phyloP scores from a whole-genome alignment of 345 rosid genomes.

The Bruguiera gymnorhiza region DNA sequence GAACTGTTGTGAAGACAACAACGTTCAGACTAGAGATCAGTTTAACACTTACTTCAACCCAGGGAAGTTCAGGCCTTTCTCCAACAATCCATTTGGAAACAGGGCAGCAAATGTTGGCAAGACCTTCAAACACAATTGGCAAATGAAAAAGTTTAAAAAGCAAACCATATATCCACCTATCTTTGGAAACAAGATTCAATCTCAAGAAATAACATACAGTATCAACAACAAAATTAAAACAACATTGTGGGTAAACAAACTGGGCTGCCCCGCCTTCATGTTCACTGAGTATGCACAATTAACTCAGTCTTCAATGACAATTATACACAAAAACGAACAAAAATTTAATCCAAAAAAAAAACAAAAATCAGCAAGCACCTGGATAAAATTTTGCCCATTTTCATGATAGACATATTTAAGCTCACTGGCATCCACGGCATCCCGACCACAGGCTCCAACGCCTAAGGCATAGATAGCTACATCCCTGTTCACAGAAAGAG shows the following conservation, averaged over 20 bases:
- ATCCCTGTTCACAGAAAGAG: conserved; percentile 42
- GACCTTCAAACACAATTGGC: conserved; percentile 40
- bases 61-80: conserved; percentile 36
- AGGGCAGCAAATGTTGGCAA: conserved; percentile 83
- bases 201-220: not conserved
- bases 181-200: not conserved
- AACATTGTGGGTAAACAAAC: not conserved
- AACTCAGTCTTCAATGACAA: not conserved
- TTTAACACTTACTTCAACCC: conserved; percentile 55
- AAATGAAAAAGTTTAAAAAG: not conserved
- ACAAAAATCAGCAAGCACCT: conserved; percentile 38
- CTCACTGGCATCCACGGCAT: conserved; percentile 68
- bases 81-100: conserved; percentile 32
- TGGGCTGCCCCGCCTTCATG: not conserved
- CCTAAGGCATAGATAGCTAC: conserved; percentile 79
- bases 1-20: not conserved
- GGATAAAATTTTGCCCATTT: conserved; percentile 56
- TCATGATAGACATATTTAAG: conserved; percentile 73
- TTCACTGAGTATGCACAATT: not conserved
- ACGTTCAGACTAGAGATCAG: not conserved
- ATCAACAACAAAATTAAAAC: too few species aligned
- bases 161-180: not conserved
- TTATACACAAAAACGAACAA: not conserved
- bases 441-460: conserved; percentile 70
- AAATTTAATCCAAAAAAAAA: not conserved